Evolutionary conservation across 345 rosid species (phyloP).

Genomic region (Salix brachista): DNA sequence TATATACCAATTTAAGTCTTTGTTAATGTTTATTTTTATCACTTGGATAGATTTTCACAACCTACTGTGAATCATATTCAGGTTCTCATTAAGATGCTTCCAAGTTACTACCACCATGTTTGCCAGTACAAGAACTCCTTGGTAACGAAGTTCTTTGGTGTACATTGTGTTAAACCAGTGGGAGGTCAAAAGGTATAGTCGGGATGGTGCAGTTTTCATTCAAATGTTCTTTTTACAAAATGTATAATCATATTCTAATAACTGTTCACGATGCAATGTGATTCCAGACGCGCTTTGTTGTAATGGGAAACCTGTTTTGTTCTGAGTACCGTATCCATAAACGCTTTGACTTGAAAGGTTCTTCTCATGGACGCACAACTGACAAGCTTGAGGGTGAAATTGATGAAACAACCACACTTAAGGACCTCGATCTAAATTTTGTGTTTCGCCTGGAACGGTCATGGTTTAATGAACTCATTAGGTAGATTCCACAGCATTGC

Average conservation of each 20-base stretch:
- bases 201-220: background rate
- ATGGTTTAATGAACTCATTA: constrained; percentile 57
- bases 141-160: constrained; percentile 64
- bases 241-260: background rate
- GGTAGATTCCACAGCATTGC: constrained; percentile 16
- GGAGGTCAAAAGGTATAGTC: constrained; percentile 60
- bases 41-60: background rate
- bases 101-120: constrained; percentile 59
- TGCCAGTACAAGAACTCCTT: constrained; percentile 56
- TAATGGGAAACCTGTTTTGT: constrained; percentile 68
- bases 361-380: constrained; percentile 63
- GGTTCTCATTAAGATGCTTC: constrained; percentile 64
- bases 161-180: constrained; percentile 60
- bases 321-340: constrained; percentile 60
- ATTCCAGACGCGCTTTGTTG: constrained; percentile 54
- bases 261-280: constrained; percentile 5
- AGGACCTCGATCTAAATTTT: constrained; percentile 68
- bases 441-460: constrained; percentile 47
- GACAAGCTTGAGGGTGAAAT: constrained; percentile 50
- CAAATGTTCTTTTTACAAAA: background rate
- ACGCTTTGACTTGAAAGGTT: constrained; percentile 69
- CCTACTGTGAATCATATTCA: constrained; percentile 21
- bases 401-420: constrained; percentile 62
- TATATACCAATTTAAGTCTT: too few species aligned
- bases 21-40: background rate